Base-by-base conservation (phyloP, 2,329 filamentous ascomycete genomes). In the Cladophialophora yegresii region DNA sequence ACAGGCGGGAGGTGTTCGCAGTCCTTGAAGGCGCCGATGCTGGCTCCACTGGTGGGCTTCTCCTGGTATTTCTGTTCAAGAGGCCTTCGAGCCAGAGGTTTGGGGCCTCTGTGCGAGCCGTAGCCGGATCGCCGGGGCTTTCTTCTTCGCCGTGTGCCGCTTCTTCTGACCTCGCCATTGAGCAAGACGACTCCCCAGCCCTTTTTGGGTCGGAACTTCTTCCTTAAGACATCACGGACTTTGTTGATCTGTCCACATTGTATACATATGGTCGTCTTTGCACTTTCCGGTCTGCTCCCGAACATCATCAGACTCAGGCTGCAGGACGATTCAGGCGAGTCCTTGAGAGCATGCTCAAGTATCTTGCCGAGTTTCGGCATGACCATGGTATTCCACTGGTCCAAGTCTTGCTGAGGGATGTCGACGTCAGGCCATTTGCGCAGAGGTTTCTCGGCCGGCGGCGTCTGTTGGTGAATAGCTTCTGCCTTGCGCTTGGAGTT, bases 21-120 rank as follows among this genome's bases (percentile, higher is more conserved):
- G 63, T 90, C 89, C 57, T 91, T 87, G 82, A 91, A 97, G 0
- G 93, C 93, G 6, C 93, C 93, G 64, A 98, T 97, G 50, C 92
- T 96, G 7, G 93, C 93, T 0, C 93, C 93, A 70, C 93, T 96
- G 0, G 86, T 78, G 0, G 93, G 93, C 23, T 85, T 84, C 71
- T 88, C 82, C 75, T 98, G 93, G 73, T 91, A 93, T 64, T 87
- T 87, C 87, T 87, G 72, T 96, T 96, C 68, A 30, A 62, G 65
- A 22, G 63, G 66, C 58, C 61, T 68, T 54, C 63, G 61, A 54
- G 53, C 54, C 57, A 58, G 49, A 6, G 65, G 20, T 58, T 36
- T 51, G 49, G 50, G 59, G 30, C 64, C 61, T 51, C 56, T 58
- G 26, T 57, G 40, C 4, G 45, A 28, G 45, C 65, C 61, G 49